Evolutionary conservation across 441 rosid species (phyloP).

Genomic region (Gossypium gossypioides): DNA sequence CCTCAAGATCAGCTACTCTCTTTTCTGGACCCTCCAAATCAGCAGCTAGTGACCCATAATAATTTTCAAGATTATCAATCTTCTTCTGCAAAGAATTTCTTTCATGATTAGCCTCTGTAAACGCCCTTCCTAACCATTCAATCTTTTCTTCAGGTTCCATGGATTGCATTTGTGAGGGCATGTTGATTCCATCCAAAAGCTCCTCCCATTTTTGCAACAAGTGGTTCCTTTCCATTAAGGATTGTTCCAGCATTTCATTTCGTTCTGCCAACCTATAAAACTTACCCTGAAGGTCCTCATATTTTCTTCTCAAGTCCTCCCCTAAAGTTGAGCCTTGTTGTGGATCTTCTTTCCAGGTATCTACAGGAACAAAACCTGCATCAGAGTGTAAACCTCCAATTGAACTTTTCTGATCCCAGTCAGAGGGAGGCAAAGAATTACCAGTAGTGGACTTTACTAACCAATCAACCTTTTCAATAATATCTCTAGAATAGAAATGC

Average conservation of each 20-base stretch:
- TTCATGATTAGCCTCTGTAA: conserved; percentile 58
- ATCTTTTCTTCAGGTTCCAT: conserved; percentile 77
- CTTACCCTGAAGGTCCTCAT: conserved; percentile 85
- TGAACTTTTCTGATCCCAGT: conserved; percentile 77
- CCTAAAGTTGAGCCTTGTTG: conserved; percentile 48
- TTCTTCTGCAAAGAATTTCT: conserved; percentile 58
- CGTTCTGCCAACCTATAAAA: conserved; percentile 97
- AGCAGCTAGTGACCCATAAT: conserved; percentile 51
- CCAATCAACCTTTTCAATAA: conserved; percentile 93
- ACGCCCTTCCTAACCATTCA: conserved; percentile 74
- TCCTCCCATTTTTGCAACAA: conserved; percentile 95
- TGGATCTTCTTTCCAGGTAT: conserved; percentile 80
- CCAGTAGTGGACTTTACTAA: conserved; percentile 72
- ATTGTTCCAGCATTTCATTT: conserved; percentile 99
- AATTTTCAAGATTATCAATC: conserved; percentile 54
- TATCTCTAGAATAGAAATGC: conserved; percentile 83
- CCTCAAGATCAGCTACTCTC: conserved; percentile 46
- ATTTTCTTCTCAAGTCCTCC: conserved; percentile 78
- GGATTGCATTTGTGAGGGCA: conserved; percentile 67
- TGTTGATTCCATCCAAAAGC: conserved; percentile 54
- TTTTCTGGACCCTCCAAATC: conserved; percentile 60
- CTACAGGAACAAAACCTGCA: conserved; percentile 56
- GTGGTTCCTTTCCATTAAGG: conserved; percentile 82
- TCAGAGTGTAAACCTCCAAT: conserved; percentile 61
- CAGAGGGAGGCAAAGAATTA: conserved; percentile 49